Evolutionary conservation across 768 basidiomycete species (phyloP).

Genomic region (Pulveroboletus sp.): DNA sequence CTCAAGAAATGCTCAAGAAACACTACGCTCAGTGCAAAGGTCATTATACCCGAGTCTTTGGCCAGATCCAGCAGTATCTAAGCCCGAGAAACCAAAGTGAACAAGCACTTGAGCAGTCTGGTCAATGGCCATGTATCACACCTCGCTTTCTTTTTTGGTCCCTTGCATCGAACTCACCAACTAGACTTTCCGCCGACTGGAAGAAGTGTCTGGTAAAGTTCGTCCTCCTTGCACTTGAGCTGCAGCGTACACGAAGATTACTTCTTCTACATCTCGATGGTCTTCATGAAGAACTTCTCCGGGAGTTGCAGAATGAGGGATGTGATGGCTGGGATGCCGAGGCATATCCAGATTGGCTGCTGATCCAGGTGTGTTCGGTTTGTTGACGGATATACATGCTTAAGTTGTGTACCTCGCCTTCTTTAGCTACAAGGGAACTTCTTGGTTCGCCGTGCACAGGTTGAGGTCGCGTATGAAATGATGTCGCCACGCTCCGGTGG

Average conservation of each 20-base stretch:
- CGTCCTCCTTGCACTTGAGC: slow-evolving; percentile 25
- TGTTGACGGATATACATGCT: not conserved
- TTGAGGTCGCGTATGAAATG: slow-evolving; percentile 43
- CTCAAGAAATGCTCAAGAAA: not conserved
- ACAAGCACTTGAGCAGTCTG: slow-evolving; percentile 8
- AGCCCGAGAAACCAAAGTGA: slow-evolving; percentile 14
- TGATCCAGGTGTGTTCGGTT: not conserved
- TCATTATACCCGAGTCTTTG: not conserved
- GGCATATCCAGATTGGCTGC: not conserved
- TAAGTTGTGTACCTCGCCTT: not conserved
- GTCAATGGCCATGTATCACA: slow-evolving; percentile 38
- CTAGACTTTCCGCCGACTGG: slow-evolving; percentile 23
- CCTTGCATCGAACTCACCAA: slow-evolving; percentile 23
- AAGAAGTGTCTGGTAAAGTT: slow-evolving; percentile 22
- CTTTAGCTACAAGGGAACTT: slow-evolving; percentile 46
- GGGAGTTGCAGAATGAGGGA: not conserved
- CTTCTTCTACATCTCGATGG: not conserved
- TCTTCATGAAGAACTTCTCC: not conserved
- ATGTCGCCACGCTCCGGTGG: slow-evolving; percentile 32
- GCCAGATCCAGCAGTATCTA: not conserved
- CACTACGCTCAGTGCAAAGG: slow-evolving; percentile 2
- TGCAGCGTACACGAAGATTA: slow-evolving; percentile 22
- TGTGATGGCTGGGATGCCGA: not conserved
- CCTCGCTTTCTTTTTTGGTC: slow-evolving; percentile 25
- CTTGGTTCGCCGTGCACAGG: slow-evolving; percentile 41